phyloP scores from a whole-genome alignment of 306 rosid species.

The Prunus armeniaca region DNA sequence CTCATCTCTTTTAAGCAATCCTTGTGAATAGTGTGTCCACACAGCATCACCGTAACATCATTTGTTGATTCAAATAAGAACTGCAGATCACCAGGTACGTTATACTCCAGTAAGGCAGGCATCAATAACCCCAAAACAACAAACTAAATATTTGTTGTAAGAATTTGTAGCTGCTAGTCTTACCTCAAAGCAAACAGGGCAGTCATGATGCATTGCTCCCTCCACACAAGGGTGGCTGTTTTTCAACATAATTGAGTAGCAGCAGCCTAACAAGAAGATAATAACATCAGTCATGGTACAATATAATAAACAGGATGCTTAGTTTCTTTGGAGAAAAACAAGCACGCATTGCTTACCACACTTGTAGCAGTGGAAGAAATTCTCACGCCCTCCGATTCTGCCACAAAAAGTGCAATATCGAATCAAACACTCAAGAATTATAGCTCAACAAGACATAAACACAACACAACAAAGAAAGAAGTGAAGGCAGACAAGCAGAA shows the following conservation, averaged over 20 bases:
- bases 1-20: conserved; percentile 80
- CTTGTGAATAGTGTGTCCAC: conserved; percentile 84
- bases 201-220: conserved; percentile 95
- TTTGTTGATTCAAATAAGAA: conserved; percentile 63
- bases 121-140: not conserved
- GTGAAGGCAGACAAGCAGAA: not conserved
- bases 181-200: conserved; percentile 95
- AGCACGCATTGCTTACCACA: conserved; percentile 53
- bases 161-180: not conserved
- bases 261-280: conserved; percentile 56
- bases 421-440: not conserved
- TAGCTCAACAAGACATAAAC: not conserved
- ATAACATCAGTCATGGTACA: not conserved
- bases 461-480: conserved; percentile 1
- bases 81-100: conserved; percentile 45
- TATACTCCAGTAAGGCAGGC: conserved; percentile 8
- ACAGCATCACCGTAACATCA: conserved; percentile 64
- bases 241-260: conserved; percentile 58
- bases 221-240: conserved; percentile 84
- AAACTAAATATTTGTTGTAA: not conserved
- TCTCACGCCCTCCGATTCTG: conserved; percentile 78
- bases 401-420: conserved; percentile 4
- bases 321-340: not conserved
- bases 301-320: not conserved
- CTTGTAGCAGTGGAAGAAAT: conserved; percentile 80